A percentile compares a stretch with the other conserved stretches of the same genome.
phyloP scores from a whole-genome alignment of 805 yeast genomes.

The Wickerhamiella qilinensis region DNA sequence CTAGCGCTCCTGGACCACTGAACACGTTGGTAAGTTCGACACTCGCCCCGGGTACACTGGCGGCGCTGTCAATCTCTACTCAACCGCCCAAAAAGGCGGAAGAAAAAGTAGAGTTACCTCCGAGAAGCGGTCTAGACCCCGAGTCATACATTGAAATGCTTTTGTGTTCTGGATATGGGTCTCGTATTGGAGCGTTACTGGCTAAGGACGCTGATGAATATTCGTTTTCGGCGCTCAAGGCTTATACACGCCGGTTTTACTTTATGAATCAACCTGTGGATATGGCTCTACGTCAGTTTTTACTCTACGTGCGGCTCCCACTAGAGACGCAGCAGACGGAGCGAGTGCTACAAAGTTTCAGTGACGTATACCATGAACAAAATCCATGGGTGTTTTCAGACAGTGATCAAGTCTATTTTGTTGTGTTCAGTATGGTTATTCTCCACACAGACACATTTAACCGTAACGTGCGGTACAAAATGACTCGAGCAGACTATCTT shows the following conservation, averaged over 20 bases:
- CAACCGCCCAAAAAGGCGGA: background rate
- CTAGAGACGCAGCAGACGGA: constrained; percentile 66
- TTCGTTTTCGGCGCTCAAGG: constrained; percentile 10
- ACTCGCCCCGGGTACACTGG: background rate
- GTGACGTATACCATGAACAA: constrained; percentile 32
- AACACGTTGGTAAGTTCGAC: background rate
- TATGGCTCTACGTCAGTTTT: constrained; percentile 42
- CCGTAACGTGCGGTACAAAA: constrained; percentile 46
- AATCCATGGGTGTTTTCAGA: constrained; percentile 26
- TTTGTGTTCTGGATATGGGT: constrained; percentile 1
- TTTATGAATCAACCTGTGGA: constrained; percentile 46
- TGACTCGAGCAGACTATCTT: constrained; percentile 48
- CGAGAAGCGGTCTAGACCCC: background rate
- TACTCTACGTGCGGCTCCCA: constrained; percentile 45
- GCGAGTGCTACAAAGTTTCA: constrained; percentile 42
- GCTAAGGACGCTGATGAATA: constrained; percentile 8
- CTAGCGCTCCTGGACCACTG: background rate
- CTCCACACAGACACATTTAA: constrained; percentile 64
- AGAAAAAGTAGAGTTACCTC: background rate
- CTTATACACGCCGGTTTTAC: constrained; percentile 26
- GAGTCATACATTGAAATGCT: background rate
- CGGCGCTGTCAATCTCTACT: background rate
- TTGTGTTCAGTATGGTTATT: constrained; percentile 50
- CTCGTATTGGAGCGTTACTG: constrained; percentile 10
- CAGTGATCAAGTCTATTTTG: constrained; percentile 41